phyloP scores from a whole-genome alignment of 2,329 filamentous ascomycete genomes.

The Laburnicola sp. region DNA sequence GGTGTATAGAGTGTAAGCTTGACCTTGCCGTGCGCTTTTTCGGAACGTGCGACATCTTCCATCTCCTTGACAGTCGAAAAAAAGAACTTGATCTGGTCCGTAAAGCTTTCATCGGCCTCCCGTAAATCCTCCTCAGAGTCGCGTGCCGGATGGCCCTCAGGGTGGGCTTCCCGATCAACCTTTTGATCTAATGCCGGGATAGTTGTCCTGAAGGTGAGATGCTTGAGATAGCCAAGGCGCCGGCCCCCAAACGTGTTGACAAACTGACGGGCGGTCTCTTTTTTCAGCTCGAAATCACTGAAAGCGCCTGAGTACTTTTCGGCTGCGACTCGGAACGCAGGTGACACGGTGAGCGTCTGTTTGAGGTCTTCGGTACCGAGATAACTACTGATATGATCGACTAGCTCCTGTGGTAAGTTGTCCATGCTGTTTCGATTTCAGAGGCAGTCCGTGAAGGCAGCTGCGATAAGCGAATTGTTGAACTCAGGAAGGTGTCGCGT shows the following conservation, averaged over 20 bases:
- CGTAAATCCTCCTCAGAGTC: not conserved
- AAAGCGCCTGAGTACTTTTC: constrained; percentile 21
- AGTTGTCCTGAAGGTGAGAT: constrained; percentile 9
- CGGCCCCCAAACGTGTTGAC: constrained; percentile 12
- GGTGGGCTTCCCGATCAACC: not conserved
- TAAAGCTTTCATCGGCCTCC: constrained; percentile 2
- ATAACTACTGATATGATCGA: constrained; percentile 20
- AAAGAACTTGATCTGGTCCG: constrained; percentile 4
- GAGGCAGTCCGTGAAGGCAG: not conserved
- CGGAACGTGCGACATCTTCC: not conserved
- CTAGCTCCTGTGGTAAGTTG: constrained; percentile 22
- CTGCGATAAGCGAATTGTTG: constrained; percentile 1
- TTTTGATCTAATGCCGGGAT: constrained; percentile 7
- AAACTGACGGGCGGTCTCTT: constrained; percentile 14
- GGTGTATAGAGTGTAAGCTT: constrained; percentile 6
- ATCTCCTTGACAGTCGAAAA: not conserved
- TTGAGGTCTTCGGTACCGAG: constrained; percentile 19
- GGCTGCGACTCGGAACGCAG: constrained; percentile 14
- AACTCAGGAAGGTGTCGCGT: not conserved
- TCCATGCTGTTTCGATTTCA: constrained; percentile 14
- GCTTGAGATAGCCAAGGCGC: constrained; percentile 16
- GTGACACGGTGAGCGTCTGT: constrained; percentile 16
- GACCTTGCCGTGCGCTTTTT: not conserved
- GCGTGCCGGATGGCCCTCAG: not conserved
- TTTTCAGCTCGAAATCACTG: constrained; percentile 7